Evolutionary conservation across 768 basidiomycete species (phyloP).

Genomic region (Tulasnella sp.): DNA sequence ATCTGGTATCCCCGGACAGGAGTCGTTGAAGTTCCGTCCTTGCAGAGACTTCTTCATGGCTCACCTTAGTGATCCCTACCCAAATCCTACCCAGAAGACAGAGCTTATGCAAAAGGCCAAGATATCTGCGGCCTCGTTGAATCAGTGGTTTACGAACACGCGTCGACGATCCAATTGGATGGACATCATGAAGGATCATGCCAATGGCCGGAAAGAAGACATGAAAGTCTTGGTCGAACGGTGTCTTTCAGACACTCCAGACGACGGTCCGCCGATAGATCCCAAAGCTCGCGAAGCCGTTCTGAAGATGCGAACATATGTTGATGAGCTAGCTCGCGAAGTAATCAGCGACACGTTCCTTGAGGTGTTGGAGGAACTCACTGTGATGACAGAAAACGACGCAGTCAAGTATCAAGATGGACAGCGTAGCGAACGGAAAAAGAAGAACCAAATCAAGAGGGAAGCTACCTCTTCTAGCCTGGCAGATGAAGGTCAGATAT

Average conservation of each 20-base stretch:
- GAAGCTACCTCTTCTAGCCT: not conserved
- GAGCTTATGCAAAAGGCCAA: not conserved
- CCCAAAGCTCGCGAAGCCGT: constrained; percentile 6
- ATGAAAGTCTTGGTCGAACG: constrained; percentile 12
- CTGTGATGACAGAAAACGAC: constrained; percentile 1
- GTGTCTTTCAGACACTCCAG: not conserved
- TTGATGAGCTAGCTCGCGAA: constrained; percentile 10
- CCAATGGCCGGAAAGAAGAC: constrained; percentile 11
- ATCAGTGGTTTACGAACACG: constrained; percentile 21
- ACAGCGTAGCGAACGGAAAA: not conserved
- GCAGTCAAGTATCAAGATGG: not conserved
- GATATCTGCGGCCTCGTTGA: constrained; percentile 15
- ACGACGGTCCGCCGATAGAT: not conserved
- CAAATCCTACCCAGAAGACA: constrained; percentile 12
- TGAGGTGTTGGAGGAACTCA: not conserved
- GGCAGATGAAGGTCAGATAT: not conserved
- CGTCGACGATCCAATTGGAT: constrained; percentile 21
- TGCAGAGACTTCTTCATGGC: constrained; percentile 18
- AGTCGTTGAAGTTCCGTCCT: constrained; percentile 15
- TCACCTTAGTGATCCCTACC: constrained; percentile 20
- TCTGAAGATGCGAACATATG: constrained; percentile 8
- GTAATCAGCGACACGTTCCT: constrained; percentile 3
- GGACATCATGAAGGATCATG: constrained; percentile 13
- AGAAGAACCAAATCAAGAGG: constrained; percentile 2
- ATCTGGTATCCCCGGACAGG: constrained; percentile 6